A percentile compares a stretch with the other conserved stretches of the same genome.
phyloP scores from a whole-genome alignment of 352 stramenopile species.

The Globisporangium orthogonon region DNA sequence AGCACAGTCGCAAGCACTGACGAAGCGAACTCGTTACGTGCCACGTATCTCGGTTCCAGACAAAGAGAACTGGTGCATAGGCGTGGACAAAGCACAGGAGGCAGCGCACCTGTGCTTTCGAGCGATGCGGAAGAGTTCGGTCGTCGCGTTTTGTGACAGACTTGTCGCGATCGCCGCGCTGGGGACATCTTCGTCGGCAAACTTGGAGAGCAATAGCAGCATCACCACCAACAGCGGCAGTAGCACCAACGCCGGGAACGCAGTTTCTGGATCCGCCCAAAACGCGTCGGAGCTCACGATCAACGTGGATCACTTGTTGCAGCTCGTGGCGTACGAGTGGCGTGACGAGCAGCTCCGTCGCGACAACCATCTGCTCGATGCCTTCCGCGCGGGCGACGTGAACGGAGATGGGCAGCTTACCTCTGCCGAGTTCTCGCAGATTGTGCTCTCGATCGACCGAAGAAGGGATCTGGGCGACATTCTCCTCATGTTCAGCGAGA shows the following conservation, averaged over 20 bases:
- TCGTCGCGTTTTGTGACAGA: constrained; percentile 57
- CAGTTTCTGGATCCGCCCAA: not conserved
- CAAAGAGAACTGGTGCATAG: constrained; percentile 61
- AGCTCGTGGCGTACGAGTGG: constrained; percentile 64
- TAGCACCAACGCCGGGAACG: not conserved
- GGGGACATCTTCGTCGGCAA: constrained; percentile 22
- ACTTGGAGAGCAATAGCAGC: not conserved
- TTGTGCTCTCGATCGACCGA: constrained; percentile 72
- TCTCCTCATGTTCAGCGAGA: constrained; percentile 80
- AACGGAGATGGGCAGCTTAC: constrained; percentile 77
- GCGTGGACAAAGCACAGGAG: constrained; percentile 60
- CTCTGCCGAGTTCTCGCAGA: constrained; percentile 71
- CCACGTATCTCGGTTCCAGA: constrained; percentile 54
- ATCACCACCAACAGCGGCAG: constrained; percentile 2
- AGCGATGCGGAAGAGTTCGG: constrained; percentile 59
- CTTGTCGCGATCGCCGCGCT: constrained; percentile 39
- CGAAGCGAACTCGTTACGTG: constrained; percentile 40
- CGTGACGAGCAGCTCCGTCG: constrained; percentile 57
- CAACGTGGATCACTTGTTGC: constrained; percentile 71
- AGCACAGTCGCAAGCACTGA: constrained; percentile 1
- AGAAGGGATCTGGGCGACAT: constrained; percentile 57
- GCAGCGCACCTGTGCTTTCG: constrained; percentile 60
- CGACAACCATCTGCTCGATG: constrained; percentile 56
- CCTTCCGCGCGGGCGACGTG: constrained; percentile 71
- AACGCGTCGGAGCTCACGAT: constrained; percentile 22